Evolutionary conservation across 192 early-diverging fungal species (phyloP).

Genomic region (Podila epicladia): DNA sequence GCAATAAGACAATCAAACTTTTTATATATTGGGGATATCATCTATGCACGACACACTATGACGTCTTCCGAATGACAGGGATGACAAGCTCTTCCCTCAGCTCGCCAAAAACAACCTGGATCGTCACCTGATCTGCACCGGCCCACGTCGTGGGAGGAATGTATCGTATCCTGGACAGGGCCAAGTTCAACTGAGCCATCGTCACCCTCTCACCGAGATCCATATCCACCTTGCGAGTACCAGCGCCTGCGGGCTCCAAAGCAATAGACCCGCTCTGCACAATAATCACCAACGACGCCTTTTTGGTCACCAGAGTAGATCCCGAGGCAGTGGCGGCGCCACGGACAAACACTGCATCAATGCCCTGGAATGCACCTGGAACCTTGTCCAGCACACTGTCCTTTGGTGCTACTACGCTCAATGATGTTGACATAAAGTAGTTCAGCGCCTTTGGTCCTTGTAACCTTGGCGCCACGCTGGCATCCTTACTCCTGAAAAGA

Average conservation of each 20-base stretch:
- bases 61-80: slow-evolving; percentile 26
- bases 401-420: slow-evolving; percentile 7
- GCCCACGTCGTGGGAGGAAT: slow-evolving; percentile 14
- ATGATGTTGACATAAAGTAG: slow-evolving; percentile 4
- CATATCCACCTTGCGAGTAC: slow-evolving; percentile 26
- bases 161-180: slow-evolving; percentile 42
- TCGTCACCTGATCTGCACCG: slow-evolving; percentile 16
- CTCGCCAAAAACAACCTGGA: slow-evolving; percentile 34
- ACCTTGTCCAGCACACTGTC: slow-evolving; percentile 17
- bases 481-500: slow-evolving; percentile 16
- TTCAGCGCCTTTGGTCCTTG: slow-evolving; percentile 23
- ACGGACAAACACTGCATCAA: slow-evolving; percentile 60
- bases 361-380: slow-evolving; percentile 58
- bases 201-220: slow-evolving; percentile 32
- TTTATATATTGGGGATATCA: neutral
- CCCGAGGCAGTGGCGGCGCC: slow-evolving; percentile 25
- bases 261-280: slow-evolving; percentile 20
- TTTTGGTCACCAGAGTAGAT: slow-evolving; percentile 13
- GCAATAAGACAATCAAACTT: neutral
- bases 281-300: slow-evolving; percentile 12
- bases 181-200: slow-evolving; percentile 44
- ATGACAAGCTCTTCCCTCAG: slow-evolving; percentile 29
- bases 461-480: slow-evolving; percentile 10
- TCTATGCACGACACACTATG: too few relatives aligned
- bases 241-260: slow-evolving; percentile 12